Evolutionary conservation across 2,329 filamentous ascomycete genomes (phyloP).

Genomic region (Penicillium fuscoglaucum): DNA sequence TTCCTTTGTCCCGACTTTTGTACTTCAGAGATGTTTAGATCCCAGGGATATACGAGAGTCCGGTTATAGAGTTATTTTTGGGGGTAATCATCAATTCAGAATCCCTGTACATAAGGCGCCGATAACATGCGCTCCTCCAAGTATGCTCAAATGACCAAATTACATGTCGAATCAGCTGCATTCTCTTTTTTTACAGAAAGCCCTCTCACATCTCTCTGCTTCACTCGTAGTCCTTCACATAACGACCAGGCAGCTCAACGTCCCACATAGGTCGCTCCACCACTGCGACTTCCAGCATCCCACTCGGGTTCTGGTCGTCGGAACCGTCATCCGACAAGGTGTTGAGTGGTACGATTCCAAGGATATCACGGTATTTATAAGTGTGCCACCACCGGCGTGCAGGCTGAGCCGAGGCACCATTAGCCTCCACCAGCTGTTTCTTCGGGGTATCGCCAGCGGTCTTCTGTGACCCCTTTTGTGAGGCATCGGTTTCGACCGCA

Average conservation of each 20-base stretch:
- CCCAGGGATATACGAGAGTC: neutral
- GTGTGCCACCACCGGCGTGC: constrained; percentile 67
- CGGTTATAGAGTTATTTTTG: neutral
- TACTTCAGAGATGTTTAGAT: neutral
- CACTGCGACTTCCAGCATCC: constrained; percentile 70
- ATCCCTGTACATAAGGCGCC: constrained; percentile 26
- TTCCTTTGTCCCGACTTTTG: neutral
- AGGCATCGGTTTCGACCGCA: constrained; percentile 22
- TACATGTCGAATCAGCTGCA: constrained; percentile 11
- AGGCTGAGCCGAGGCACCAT: constrained; percentile 29
- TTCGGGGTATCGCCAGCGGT: constrained; percentile 22
- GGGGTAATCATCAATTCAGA: constrained; percentile 9
- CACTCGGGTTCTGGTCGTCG: constrained; percentile 31
- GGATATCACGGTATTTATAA: constrained; percentile 90
- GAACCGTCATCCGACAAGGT: constrained; percentile 34
- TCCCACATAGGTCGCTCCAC: constrained; percentile 87
- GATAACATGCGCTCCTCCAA: constrained; percentile 23
- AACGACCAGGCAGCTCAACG: constrained; percentile 72
- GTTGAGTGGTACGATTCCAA: constrained; percentile 67
- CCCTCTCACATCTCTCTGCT: constrained; percentile 6
- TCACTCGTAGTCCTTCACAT: constrained; percentile 58
- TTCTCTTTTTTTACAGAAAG: constrained; percentile 10
- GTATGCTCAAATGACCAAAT: constrained; percentile 19
- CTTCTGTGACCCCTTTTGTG: constrained; percentile 23
- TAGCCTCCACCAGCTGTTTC: constrained; percentile 28